Evolutionary conservation across 768 basidiomycete species (phyloP), one percentile per base, ranked within the genome.

Genomic region (Galerina sulciceps): DNA sequence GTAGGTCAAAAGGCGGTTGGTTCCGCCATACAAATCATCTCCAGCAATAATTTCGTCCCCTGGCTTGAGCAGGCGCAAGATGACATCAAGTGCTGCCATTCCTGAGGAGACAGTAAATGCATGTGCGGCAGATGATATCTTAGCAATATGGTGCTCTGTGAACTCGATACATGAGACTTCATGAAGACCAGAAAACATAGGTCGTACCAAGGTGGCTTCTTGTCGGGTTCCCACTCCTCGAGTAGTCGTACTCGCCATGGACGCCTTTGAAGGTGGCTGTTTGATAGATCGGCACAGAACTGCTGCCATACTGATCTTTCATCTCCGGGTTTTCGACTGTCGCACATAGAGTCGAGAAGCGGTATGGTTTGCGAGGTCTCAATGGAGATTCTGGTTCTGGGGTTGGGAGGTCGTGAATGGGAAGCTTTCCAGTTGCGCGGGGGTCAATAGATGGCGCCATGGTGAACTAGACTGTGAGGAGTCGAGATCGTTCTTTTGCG

Each of bases 261-360:
- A 96, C 78, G 45, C 96, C 97, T 77, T 99, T 99, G 86, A 99
- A 99, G 0, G 97, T 99, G 8, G 97, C 87, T 1, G 94, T 91
- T 77, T 99, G 97, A 76, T 99, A 99, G 75, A 99, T 99, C 18
- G 97, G 97, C 1, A 98, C 94, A 6, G 90, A 91, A 65, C 91
- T 94, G 58, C 93, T 88, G 17, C 95, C 95, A 71, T 95, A 90
- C 76, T 98, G 96, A 76, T 99, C 96, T 73, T 96, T 96, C 76
- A 89, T 90, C 55, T 83, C 82, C 0, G 94, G 94, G 64, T 93
- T 93, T 67, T 96, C 94, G 57, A 96, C 93, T 4, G 93, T 95
- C 20, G 91, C 94, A 59, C 93, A 94, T 57, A 93, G 78, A 14
- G 93, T 94, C n/a, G 91, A 90, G 73, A 94, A 93, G n/a, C 86